These are phyloP conservation scores for Mycena sp. DNA, from an alignment of 1,284 basidiomycete genomes.

Conservation along the genomic window DNA sequence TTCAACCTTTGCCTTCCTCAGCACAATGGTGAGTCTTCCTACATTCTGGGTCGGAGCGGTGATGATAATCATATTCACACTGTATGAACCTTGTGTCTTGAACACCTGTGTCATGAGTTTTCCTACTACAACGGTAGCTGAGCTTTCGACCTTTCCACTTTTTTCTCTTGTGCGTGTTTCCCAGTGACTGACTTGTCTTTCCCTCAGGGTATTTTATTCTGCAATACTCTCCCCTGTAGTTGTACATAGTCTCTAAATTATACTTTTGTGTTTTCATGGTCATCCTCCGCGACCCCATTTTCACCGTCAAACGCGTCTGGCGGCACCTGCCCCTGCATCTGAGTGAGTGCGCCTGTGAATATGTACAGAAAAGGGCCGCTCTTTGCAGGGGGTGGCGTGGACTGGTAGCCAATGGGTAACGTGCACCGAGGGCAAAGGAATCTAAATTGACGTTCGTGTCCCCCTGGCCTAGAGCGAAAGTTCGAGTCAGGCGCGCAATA, in stretches of 20 bases:
- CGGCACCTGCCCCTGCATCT: constrained; percentile 81
- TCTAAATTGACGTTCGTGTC: constrained; percentile 79
- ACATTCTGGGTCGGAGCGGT: constrained; percentile 5
- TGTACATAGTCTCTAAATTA: constrained; percentile 13
- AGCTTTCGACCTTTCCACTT: constrained; percentile 44
- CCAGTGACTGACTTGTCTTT: constrained; percentile 16
- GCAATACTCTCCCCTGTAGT: constrained; percentile 9
- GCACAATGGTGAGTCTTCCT: constrained; percentile 10
- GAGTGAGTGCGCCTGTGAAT: constrained; percentile 76
- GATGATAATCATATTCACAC: constrained; percentile 48
- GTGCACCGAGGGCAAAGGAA: constrained; percentile 81
- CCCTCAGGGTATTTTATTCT: neutral
- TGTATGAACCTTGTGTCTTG: constrained; percentile 54
- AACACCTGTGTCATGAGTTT: constrained; percentile 45
- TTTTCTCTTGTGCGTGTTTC: constrained; percentile 18
- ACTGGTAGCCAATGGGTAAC: constrained; percentile 79
- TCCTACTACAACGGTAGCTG: constrained; percentile 71
- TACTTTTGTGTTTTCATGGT: constrained; percentile 2
- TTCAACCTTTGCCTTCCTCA: neutral
- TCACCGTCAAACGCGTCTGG: constrained; percentile 78
- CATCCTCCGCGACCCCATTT: constrained; percentile 26
- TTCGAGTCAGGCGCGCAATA: constrained; percentile 1
- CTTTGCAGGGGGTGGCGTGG: constrained; percentile 74
- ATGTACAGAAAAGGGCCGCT: constrained; percentile 79
- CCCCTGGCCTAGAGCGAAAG: constrained; percentile 54